Base-by-base conservation (phyloP, 1,284 basidiomycete species). In the Ganoderma sp. region DNA sequence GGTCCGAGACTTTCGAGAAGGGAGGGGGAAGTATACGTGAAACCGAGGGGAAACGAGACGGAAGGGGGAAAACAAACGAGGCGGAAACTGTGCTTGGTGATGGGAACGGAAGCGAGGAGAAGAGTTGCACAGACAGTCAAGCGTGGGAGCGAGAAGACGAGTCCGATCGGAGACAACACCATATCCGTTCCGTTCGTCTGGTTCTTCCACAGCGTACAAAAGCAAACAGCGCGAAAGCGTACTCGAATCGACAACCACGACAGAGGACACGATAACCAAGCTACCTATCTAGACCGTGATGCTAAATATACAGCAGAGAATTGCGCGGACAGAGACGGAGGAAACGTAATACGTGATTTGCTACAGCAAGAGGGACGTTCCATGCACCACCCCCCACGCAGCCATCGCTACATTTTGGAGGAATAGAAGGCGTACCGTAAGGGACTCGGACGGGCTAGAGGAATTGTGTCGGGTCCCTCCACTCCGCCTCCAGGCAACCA, bases 381-480 rank as follows among this genome's bases (percentile, higher is more conserved):
- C 32, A 9, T 56, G 25, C 22, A 52, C 9, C 48, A 52, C 22
- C 25, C 52, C 32, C 28, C 28, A 17, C 28, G 52, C 28, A 56
- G 17, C 52, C 48, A 52, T 25, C 52, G 52, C 15, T 7, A 19
- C 15, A 56, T 56, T 54, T 54, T 54, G 52, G 32, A 34, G 52
- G 12, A 15, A 32, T 17, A 28, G 4, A 48, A 56, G 28, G 15
- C 28, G 32, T 17, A 17, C 12, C 7, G 25, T n/a, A 3, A 19
- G 28, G 28, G 8, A 28, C 17, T 8, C 48, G 52, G 52, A 54
- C 9, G 17, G 28, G 4, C 25, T 62, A 77, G 22, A 76, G 70
- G 62, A 78, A 78, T 64, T 78, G 75, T 17, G 74, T 73, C 9
- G 77, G 74, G 67, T 76, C 72, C 37, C 76, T 70, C 77, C 77